Evolutionary conservation across 345 rosid species (phyloP), one percentile per base, ranked within the genome.

Genomic region (Heritiera fomes): DNA sequence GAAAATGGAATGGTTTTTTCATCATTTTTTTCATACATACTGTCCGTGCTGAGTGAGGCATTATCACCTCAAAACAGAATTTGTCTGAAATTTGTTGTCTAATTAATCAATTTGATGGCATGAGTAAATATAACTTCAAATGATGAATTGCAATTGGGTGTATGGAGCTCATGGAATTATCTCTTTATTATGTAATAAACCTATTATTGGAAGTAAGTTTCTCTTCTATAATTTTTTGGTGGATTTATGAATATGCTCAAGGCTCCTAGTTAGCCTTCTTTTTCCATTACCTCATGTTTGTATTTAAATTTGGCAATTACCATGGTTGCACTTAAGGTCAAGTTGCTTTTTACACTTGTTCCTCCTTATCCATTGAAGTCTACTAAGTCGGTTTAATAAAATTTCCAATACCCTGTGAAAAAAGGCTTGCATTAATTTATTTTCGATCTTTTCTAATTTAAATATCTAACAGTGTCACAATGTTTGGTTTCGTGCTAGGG

Each of bases 141-240:
- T 18, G 65, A 73, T 73, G 76, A 58, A 18, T 10, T 55, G 47
- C 64, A 30, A 71, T 71, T 32, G 40, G 15, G 58, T 28, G 74
- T 49, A 11, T 13, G 74, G 38, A 49, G 17, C 3, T 50, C 41
- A 50, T 71, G 9, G n/a, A 28, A 15, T 7, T 49, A 49, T 70
- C 40, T 70, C 8, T 30, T 30, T 49, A 28, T 50, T 30, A 30
- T 71, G 15, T 50, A 38, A 52, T 69, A 28, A 28, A 47, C 13
- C 40, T 12, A 23, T 47, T 2, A 18, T 69, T 69, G 73, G 18
- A 69, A 49, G 13, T 14, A 30, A 49, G 20, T 50, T 12, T 28
- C 41, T 28, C 20, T 47, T 47, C 20, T 7, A 11, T 46, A 12
- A 6, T 13, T 13, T 49, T 30, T 71, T 49, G 4, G 7, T 53